phyloP scores from a whole-genome alignment of 2,329 filamentous ascomycete species.

The Talaromyces sp. region DNA sequence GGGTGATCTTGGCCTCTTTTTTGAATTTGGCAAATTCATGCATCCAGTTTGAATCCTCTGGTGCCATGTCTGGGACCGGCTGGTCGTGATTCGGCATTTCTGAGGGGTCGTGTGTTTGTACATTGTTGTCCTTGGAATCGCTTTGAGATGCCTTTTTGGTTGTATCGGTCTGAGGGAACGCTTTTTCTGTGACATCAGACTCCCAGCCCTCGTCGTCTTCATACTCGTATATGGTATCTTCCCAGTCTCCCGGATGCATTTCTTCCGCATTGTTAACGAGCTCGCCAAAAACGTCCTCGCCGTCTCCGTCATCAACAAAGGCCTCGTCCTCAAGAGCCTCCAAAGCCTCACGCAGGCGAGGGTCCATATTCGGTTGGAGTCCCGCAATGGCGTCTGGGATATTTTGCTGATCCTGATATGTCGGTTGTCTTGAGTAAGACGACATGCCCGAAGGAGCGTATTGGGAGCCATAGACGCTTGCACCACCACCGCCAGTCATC shows the following conservation, averaged over 20 bases:
- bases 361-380: slow-evolving; percentile 98
- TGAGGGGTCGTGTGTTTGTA: slow-evolving; percentile 20
- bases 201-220: slow-evolving; percentile 85
- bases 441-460: slow-evolving; percentile 49
- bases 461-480: slow-evolving; percentile 42
- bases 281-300: slow-evolving; percentile 77
- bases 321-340: slow-evolving; percentile 94
- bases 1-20: slow-evolving; percentile 56
- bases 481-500: slow-evolving; percentile 13
- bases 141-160: slow-evolving; percentile 31
- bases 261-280: slow-evolving; percentile 65
- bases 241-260: slow-evolving; percentile 75
- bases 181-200: slow-evolving; percentile 85
- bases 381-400: slow-evolving; percentile 86
- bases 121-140: slow-evolving; percentile 38
- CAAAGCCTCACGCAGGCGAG: slow-evolving; percentile 79
- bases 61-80: slow-evolving; percentile 42
- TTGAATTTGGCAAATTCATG: slow-evolving; percentile 94
- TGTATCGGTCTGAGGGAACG: slow-evolving; percentile 41
- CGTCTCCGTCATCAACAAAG: slow-evolving; percentile 75
- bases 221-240: slow-evolving; percentile 51
- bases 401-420: slow-evolving; percentile 90
- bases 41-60: slow-evolving; percentile 79
- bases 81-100: slow-evolving; percentile 34
- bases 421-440: slow-evolving; percentile 69